Evolutionary conservation across 495 filamentous ascomycete genomes (phyloP).

Genomic region (Entonaema liquescens): DNA sequence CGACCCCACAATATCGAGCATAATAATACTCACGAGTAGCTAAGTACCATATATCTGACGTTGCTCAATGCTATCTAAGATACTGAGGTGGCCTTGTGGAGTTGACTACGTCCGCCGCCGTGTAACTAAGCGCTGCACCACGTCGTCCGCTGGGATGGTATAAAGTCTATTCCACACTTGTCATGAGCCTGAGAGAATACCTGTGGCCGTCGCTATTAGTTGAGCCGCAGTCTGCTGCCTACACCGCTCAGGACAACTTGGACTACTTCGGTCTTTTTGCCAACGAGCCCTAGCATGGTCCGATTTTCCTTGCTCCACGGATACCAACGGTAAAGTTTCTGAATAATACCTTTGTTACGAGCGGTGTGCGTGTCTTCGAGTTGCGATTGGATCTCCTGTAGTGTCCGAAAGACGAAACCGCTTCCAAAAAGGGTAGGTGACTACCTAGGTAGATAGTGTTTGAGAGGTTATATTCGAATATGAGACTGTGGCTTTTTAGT

Average conservation of each 20-base stretch:
- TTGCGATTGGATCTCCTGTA: not conserved
- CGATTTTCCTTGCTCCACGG: not conserved
- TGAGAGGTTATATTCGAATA: not conserved
- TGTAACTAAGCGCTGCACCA: not conserved
- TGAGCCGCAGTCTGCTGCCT: not conserved
- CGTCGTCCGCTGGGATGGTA: not conserved
- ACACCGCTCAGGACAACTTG: not conserved
- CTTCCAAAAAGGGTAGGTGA: not conserved
- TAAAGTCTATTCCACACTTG: not conserved
- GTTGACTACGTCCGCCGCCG: not conserved
- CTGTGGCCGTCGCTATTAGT: not conserved
- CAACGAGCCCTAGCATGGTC: not conserved
- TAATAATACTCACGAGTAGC: not conserved
- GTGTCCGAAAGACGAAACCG: not conserved
- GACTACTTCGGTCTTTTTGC: not conserved
- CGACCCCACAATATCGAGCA: not conserved
- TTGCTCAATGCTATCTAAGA: not conserved
- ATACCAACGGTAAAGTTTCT: not conserved
- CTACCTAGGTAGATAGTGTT: not conserved
- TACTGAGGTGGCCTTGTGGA: not conserved
- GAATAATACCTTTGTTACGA: not conserved
- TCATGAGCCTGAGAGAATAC: not conserved
- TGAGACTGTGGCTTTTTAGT: not conserved
- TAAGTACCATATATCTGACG: not conserved
- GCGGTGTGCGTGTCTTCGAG: not conserved